Base-by-base conservation (phyloP, 2,329 filamentous ascomycete genomes). In the Ramularia collo-cygni region DNA sequence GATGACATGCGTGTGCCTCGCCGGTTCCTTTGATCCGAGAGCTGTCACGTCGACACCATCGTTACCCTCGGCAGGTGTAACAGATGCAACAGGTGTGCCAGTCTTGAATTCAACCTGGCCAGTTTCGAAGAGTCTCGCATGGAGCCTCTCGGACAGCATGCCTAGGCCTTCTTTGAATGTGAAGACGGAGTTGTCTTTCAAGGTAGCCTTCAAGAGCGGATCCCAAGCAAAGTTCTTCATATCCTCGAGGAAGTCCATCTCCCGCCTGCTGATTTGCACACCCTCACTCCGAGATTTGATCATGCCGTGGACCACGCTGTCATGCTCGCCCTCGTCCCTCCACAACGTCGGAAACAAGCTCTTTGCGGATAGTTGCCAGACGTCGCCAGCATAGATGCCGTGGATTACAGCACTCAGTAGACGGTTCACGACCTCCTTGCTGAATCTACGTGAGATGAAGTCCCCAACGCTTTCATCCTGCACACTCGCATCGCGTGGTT, bases 361-460 rank as follows among this genome's bases (percentile, higher is more conserved):
- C 52, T 77, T 78, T 34, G 77, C 78, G 62, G 88, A 95, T 36
- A 96, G 69, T 57, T 82, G 74, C 60, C 85, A 79, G 34, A 94
- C 77, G 63, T 95, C 85, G 4, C 92, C 92, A 15, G 89, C 92
- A 62, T 93, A 95, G 43, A 96, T 87, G 29, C 92, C 92, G 62
- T 96, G 92, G 38, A 87, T 64, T 2, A 79, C 58, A 1, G 81
- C 87, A 4, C 87, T 95, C 5, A 79, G 64, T 13, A 95, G 38
- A 53, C 93, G 89, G 51, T 92, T 72, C 10, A 78, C 77, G 5
- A 84, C 48, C 24, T 68, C 61, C 15, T 70, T 66, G 30, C 72
- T 70, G 12, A 81, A 60, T 6, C 77, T 63, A 19, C 77, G 67
- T 2, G 65, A 62, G 6, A 87, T 59, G 57, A 83, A 90, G 1